Base-by-base conservation (phyloP, 2,329 filamentous ascomycete genomes). In the Moelleriella libera region DNA sequence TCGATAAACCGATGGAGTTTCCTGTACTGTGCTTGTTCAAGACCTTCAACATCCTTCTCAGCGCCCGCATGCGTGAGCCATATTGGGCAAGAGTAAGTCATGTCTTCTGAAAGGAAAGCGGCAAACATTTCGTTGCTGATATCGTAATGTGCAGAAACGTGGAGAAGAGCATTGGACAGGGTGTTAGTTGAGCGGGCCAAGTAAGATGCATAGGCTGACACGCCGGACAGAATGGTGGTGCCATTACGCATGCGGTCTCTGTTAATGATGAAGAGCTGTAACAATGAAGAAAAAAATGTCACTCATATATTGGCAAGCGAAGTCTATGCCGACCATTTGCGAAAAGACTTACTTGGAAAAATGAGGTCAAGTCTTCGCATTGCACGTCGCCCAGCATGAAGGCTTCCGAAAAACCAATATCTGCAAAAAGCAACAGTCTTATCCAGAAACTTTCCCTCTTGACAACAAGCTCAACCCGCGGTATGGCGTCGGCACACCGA, bases 121-220 rank as follows among this genome's bases (percentile, higher is more conserved):
- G 80, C 78, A 55, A 87, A 86, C 79, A 86, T 84, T 49, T 80
- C 78, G 57, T 87, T 87, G 53, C 77, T 81, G 51, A 86, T 83
- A 55, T 88, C 83, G 59, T 88, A 88, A 53, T 88, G 83, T 5
- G 82, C 81, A 2, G 75, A 75, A 46, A 84, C 79, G 57, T 88
- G 85, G 42, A 84, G 67, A 9, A 78, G 69, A 1, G 78, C 68
- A 53, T 76, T 78, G 1, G 70, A 70, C 10, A 79, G 59, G 6
- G 73, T 78, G 56, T 82, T 81, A 9, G 72, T 74, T 43, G 68
- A 70, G 49, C 72, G 64, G 9, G 80, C 75, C 37, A 85, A 58
- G 44, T 72, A 75, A 3, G 77, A 74, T 41, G 84, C 60, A 3
- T 75, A 72, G 5, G 71, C 69, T 2, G 75, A 75, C 31, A 85